A percentile compares a stretch with the other conserved stretches of the same genome.
phyloP scores from a whole-genome alignment of 2,329 filamentous ascomycete species.

The Penicillium verrucosum region DNA sequence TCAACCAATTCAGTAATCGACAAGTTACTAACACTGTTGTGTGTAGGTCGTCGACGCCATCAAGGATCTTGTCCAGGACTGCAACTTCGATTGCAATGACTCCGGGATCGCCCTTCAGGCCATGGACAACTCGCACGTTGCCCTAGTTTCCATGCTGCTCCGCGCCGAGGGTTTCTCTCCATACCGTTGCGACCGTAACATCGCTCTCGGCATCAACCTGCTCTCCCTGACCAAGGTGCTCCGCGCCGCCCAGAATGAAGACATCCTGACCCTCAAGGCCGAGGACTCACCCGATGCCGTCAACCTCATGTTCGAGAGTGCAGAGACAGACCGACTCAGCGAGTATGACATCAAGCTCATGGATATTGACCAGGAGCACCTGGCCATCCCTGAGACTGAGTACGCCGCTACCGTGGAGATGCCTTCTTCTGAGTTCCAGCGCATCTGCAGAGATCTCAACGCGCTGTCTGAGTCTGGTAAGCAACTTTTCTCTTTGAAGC shows the following conservation, averaged over 20 bases:
- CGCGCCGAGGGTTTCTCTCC: constrained; percentile 91
- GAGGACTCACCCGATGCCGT: constrained; percentile 95
- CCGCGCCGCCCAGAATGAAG: constrained; percentile 87
- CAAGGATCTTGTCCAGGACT: constrained; percentile 98
- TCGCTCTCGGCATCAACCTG: constrained; percentile 95
- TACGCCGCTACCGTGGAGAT: constrained; percentile 88
- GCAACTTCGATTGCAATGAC: constrained; percentile 99
- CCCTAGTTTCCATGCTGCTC: constrained; percentile 97
- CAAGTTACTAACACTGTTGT: constrained; percentile 7
- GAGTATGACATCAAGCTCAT: constrained; percentile 99
- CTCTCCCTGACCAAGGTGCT: constrained; percentile 96
- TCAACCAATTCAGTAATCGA: not conserved
- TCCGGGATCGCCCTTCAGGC: constrained; percentile 95
- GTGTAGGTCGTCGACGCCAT: constrained; percentile 91
- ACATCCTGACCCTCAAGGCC: constrained; percentile 93
- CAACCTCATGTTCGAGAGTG: constrained; percentile 92
- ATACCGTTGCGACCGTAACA: constrained; percentile 98
- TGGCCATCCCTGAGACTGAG: constrained; percentile 98
- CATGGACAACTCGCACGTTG: constrained; percentile 99
- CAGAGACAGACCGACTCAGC: constrained; percentile 82
- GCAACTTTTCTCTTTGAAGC: constrained; percentile 28
- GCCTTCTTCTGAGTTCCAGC: constrained; percentile 85
- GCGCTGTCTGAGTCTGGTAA: constrained; percentile 93
- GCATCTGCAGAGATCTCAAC: constrained; percentile 88
- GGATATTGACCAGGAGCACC: constrained; percentile 99